Base-by-base conservation (phyloP, 225 moss, liverwort and hornwort genomes). In the Bryoerythrophyllum caledonicum region DNA sequence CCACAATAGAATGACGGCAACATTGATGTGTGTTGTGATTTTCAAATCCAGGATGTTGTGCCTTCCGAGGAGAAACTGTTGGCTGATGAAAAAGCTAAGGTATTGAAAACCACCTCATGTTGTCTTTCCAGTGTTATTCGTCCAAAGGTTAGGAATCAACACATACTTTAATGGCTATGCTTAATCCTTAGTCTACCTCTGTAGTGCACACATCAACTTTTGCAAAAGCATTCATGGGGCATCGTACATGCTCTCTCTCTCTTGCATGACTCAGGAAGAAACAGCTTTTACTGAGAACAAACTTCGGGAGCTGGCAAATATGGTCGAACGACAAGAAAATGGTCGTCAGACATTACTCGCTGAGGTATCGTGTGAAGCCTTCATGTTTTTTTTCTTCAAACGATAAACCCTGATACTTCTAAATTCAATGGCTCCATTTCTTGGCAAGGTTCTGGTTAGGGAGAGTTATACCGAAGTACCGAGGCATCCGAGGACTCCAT, bases 301-400 rank as follows among this genome's bases (percentile, higher is more conserved):
- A 80, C 80, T 99, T 63, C 90, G 87, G 72, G 93, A 99, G 82
- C 84, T 99, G 74, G 95, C 95, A 58, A 86, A 79, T 58, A 95
- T 95, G 93, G 86, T 99, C 74, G 99, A 99, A 74, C 81, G 95
- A 48, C 84, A 93, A 77, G 99, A 99, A 80, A 82, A 76, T 71
- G 95, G 95, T 68, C 93, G 93, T 60, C 99, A 93, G 76, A 95
- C 77, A 43, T 79, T 99, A 65, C 85, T 99, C 70, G 88, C 84
- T 60, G 99, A 99, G 90, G 95, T 96, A 63, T 63, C 35, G 6
- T 67, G 28, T 67, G 73, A 76, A 65, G 23, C 10, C 44, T 60
- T 43, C 2, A 1, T 59, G 54, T 58, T 67, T 53, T 49, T 48
- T 70, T 71, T 72, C 41, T 34, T 21, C 32, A n/a, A 27, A 44